A percentile compares a stretch with the other conserved stretches of the same genome.
These are phyloP conservation scores for Protostelium mycophagum DNA, from an alignment of 78 protist species.

Conservation along the genomic window DNA sequence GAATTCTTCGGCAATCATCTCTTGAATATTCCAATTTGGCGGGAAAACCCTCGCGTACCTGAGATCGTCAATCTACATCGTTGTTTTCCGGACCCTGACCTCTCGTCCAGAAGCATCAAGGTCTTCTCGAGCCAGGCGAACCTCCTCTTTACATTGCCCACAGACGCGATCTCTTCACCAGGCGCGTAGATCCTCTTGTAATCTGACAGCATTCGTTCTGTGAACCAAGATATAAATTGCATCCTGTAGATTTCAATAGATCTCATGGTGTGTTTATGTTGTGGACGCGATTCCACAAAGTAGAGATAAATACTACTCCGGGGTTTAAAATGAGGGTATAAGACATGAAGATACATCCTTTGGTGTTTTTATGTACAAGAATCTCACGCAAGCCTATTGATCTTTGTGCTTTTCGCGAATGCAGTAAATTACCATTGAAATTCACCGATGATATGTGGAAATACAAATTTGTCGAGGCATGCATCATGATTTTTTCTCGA, in stretches of 20 bases:
- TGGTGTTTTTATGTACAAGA: too few relatives aligned
- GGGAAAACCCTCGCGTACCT: conserved; percentile 40
- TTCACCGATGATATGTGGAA: too few relatives aligned
- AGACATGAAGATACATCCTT: too few relatives aligned
- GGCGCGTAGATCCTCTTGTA: neutral
- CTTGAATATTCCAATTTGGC: conserved; percentile 51
- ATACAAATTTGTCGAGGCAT: too few relatives aligned
- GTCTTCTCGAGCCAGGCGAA: neutral
- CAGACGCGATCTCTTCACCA: neutral
- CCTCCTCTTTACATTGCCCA: neutral
- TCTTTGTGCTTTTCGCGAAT: too few relatives aligned
- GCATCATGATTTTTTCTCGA: too few relatives aligned
- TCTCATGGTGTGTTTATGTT: neutral
- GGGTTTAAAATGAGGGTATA: too few relatives aligned
- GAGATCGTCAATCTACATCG: neutral
- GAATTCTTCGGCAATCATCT: conserved; percentile 35
- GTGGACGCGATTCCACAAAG: too few relatives aligned
- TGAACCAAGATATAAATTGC: neutral
- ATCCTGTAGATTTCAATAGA: neutral
- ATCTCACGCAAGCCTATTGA: too few relatives aligned
- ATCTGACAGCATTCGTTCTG: neutral
- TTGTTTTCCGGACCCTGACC: neutral
- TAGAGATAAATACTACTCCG: too few relatives aligned
- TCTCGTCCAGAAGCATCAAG: neutral
- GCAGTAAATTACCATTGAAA: too few relatives aligned